Evolutionary conservation across 345 rosid genomes (phyloP).

Genomic region (Ceriops tagal): DNA sequence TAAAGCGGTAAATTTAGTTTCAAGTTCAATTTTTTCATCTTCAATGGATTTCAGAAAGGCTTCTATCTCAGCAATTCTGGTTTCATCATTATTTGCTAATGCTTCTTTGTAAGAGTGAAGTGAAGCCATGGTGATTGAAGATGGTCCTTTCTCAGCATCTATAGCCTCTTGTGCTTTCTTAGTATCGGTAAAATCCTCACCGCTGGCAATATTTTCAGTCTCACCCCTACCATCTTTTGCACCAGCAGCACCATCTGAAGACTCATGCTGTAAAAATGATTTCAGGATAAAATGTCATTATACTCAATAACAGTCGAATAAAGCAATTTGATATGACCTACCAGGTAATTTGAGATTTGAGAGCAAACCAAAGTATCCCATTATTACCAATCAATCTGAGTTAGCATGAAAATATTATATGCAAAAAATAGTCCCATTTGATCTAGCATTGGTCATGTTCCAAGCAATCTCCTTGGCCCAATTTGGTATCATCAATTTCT

Average conservation of each 20-base stretch:
- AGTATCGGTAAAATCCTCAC: slow-evolving; percentile 33
- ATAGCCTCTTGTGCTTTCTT: slow-evolving; percentile 42
- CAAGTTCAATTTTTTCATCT: slow-evolving; percentile 55
- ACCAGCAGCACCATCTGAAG: slow-evolving; percentile 47
- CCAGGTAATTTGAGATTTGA: not conserved
- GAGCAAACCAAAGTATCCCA: not conserved
- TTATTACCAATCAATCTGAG: not conserved
- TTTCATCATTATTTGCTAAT: slow-evolving; percentile 54
- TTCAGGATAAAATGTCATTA: slow-evolving; percentile 5
- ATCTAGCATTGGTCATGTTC: not conserved
- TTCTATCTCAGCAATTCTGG: slow-evolving; percentile 63
- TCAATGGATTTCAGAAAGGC: slow-evolving; percentile 60
- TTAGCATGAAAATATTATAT: not conserved
- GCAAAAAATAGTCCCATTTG: not conserved
- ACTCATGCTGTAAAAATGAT: slow-evolving; percentile 48
- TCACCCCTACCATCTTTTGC: slow-evolving; percentile 36
- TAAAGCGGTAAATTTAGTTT: slow-evolving; percentile 50
- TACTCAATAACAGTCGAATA: not conserved
- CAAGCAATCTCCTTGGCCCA: not conserved
- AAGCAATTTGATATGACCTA: not conserved
- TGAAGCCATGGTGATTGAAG: slow-evolving; percentile 44
- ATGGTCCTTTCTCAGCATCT: slow-evolving; percentile 45
- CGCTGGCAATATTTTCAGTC: slow-evolving; percentile 8
- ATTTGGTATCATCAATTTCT: not conserved
- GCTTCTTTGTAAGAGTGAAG: slow-evolving; percentile 68